Evolutionary conservation across 1,284 basidiomycete species (phyloP).

Genomic region (Leccinum solheimii): DNA sequence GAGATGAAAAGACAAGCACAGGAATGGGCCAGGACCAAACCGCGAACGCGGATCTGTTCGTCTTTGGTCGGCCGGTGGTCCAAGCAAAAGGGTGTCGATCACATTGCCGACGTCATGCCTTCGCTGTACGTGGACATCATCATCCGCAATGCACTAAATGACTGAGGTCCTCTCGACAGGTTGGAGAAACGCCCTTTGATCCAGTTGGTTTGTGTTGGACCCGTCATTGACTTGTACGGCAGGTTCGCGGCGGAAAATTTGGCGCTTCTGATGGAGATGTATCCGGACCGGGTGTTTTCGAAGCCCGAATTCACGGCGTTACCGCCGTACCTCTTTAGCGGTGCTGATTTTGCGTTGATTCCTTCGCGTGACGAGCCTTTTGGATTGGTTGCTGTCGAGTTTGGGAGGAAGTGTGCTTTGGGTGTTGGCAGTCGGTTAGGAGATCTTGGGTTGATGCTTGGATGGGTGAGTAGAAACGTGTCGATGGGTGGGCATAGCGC

Average conservation of each 20-base stretch:
- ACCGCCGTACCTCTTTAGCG: slow-evolving; percentile 91
- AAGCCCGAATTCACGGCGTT: slow-evolving; percentile 93
- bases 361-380: slow-evolving; percentile 95
- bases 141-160: slow-evolving; percentile 7
- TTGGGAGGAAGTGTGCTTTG: slow-evolving; percentile 91
- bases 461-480: slow-evolving; percentile 71
- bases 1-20: slow-evolving; percentile 89
- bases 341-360: slow-evolving; percentile 91
- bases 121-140: slow-evolving; percentile 58
- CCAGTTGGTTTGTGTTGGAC: slow-evolving; percentile 86
- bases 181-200: slow-evolving; percentile 84
- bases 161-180: slow-evolving; percentile 38
- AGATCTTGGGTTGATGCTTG: slow-evolving; percentile 93
- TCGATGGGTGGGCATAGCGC: not conserved
- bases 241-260: slow-evolving; percentile 93
- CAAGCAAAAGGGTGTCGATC: slow-evolving; percentile 93
- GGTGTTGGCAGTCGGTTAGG: slow-evolving; percentile 91
- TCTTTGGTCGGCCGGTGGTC: slow-evolving; percentile 97
- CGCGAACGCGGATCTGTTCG: slow-evolving; percentile 84
- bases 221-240: slow-evolving; percentile 92
- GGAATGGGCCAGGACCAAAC: slow-evolving; percentile 89
- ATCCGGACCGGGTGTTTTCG: slow-evolving; percentile 88
- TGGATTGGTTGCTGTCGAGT: slow-evolving; percentile 92
- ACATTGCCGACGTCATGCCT: slow-evolving; percentile 93
- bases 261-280: slow-evolving; percentile 89